Base-by-base conservation (phyloP, 164 flowering plant species). In the Taxillus chinensis region DNA sequence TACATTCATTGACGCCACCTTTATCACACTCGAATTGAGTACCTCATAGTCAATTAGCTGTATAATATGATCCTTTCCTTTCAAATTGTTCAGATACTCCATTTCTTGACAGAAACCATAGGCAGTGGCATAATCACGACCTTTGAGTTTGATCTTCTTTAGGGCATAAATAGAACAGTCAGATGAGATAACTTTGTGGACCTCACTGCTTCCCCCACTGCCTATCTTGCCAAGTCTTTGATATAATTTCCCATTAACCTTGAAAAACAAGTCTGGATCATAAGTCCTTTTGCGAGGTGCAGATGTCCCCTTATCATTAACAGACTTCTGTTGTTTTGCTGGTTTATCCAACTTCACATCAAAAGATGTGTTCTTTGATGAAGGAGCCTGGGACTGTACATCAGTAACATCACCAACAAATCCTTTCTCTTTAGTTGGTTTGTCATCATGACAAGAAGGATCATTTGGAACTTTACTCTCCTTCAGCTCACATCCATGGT, bases 131-230 rank as follows among this genome's bases (percentile, higher is more conserved):
- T 89, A 93, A 72, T 93, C 97, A 60, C 97, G 96, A 45, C 99
- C 99, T 71, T 89, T 93, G 53, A 93, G 99, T 79, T 84, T 90
- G 71, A 93, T 93, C 68, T 80, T 90, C 68, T 93, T 93, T 43
- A 93, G 83, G 63, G 99, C 99, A 78, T 89, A 89, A 68, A 93
- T 93, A 38, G 75, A 79, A 77, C 99, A 93, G 55, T 90, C 92
- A 16, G 95, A 71, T 61, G 97, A 77, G 62, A 93, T 93, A 65
- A 90, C 99, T 74, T 93, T 93, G 80, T 90, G 87, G 55, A 93
- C 99, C 77, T 93, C 99, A 82, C 99, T 93, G 71, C 99, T 90
- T 68, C 99, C 99, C 59, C 98, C 98, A 68, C 91, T 90, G 13
- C 99, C 99, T 61, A 93, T 89, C 83, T 89, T 93, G 12, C 99